These are phyloP conservation scores for Daldinia concentrica DNA, from an alignment of 495 filamentous ascomycete species.

Conservation along the genomic window DNA sequence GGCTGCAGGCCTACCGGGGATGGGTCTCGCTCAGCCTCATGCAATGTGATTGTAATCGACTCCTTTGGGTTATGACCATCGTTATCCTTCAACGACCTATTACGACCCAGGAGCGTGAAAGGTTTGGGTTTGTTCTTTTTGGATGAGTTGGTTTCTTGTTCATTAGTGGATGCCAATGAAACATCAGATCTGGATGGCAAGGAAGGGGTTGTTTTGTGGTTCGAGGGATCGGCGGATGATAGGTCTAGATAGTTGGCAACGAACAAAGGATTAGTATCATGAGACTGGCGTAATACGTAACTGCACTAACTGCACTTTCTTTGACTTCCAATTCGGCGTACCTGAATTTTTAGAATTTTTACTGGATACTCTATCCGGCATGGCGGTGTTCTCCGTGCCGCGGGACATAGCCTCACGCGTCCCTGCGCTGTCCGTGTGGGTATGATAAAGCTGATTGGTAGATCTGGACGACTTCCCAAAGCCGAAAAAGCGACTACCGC, in stretches of 20 bases:
- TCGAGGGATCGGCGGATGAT: constrained; percentile 50
- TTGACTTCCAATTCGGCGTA: constrained; percentile 44
- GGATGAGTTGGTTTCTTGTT: constrained; percentile 49
- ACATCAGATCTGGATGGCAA: constrained; percentile 56
- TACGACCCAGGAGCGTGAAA: constrained; percentile 70
- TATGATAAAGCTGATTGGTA: constrained; percentile 52
- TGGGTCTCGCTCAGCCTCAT: constrained; percentile 52
- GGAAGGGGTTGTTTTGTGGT: constrained; percentile 48
- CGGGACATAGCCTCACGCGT: constrained; percentile 56
- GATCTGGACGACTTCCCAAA: constrained; percentile 55
- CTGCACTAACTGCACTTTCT: constrained; percentile 6
- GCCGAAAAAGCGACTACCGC: constrained; percentile 53
- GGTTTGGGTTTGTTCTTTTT: constrained; percentile 64
- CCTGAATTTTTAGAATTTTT: constrained; percentile 58
- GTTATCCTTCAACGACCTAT: constrained; percentile 71
- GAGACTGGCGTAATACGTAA: constrained; percentile 24
- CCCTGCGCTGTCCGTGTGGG: constrained; percentile 45
- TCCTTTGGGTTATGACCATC: constrained; percentile 55
- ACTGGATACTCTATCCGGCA: constrained; percentile 48
- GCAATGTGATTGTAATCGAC: constrained; percentile 42
- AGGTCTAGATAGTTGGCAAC: constrained; percentile 45
- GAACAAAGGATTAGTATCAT: constrained; percentile 36
- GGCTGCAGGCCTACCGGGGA: constrained; percentile 39
- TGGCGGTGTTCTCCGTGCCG: constrained; percentile 51
- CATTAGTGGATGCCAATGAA: constrained; percentile 52